phyloP scores from a whole-genome alignment of 441 rosid genomes.

The Iberis amara region DNA sequence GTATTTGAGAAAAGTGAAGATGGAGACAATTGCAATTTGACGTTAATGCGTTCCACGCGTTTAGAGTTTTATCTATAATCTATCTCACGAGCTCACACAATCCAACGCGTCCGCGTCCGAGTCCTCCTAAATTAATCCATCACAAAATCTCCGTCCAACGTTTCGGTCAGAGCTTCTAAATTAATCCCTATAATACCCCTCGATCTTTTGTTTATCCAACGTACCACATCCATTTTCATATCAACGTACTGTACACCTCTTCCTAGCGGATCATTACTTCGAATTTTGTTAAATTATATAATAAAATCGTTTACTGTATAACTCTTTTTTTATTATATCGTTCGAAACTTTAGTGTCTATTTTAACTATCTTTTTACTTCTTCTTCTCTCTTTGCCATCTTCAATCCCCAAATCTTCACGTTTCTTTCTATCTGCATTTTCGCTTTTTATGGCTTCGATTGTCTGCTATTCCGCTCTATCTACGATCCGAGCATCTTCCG shows the following conservation, averaged over 20 bases:
- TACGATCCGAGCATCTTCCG: slow-evolving; percentile 42
- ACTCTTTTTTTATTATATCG: background rate
- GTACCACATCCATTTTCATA: too few relatives aligned
- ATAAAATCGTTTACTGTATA: background rate
- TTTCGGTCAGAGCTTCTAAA: too few relatives aligned
- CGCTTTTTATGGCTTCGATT: slow-evolving; percentile 38
- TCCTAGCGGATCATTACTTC: background rate
- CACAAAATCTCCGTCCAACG: background rate
- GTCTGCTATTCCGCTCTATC: slow-evolving; percentile 30
- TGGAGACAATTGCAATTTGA: slow-evolving; percentile 9
- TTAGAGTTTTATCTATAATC: slow-evolving; percentile 23
- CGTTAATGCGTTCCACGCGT: slow-evolving; percentile 14
- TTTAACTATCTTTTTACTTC: background rate
- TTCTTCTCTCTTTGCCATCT: background rate
- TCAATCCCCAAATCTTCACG: too few relatives aligned
- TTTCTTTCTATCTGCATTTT: too few relatives aligned
- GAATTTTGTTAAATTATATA: background rate
- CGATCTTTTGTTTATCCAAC: too few relatives aligned
- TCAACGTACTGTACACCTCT: background rate
- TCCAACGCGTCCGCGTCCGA: background rate
- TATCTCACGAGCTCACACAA: background rate
- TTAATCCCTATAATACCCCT: too few relatives aligned
- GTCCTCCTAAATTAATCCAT: too few relatives aligned
- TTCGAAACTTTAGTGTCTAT: background rate
- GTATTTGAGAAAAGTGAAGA: background rate